Evolutionary conservation across 2,329 filamentous ascomycete species (phyloP).

Genomic region (Aspergillus sergii): DNA sequence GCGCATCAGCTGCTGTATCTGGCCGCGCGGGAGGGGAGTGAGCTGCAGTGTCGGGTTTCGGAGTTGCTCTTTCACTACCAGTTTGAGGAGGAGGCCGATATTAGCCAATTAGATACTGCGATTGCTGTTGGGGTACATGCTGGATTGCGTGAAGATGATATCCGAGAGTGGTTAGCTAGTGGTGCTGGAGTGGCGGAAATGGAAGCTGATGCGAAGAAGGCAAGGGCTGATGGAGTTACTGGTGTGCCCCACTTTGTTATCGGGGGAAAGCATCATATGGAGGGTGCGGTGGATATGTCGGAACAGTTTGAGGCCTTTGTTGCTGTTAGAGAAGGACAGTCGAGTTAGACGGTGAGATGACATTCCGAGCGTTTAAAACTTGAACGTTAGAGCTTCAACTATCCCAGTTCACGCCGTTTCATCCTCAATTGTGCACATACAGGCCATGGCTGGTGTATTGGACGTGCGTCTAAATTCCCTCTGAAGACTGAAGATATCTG

Average conservation of each 20-base stretch:
- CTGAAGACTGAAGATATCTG: no score
- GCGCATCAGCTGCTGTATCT: conserved; percentile 21
- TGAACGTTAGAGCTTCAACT: not conserved
- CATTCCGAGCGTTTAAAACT: not conserved
- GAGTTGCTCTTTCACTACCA: conserved; percentile 23
- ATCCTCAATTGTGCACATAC: not conserved
- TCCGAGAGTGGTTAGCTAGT: conserved; percentile 16
- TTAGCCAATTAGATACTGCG: conserved; percentile 16
- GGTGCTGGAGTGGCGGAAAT: conserved; percentile 12
- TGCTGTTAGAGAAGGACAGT: conserved; percentile 3
- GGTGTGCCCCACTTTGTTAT: conserved; percentile 25
- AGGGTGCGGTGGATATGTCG: conserved; percentile 20
- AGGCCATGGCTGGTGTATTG: not conserved
- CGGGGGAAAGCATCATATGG: conserved; percentile 13
- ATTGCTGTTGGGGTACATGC: conserved; percentile 13
- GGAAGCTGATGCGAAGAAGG: conserved; percentile 13
- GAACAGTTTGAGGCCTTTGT: conserved; percentile 24
- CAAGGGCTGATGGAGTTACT: conserved; percentile 10
- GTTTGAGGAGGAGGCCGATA: conserved; percentile 24
- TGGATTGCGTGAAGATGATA: conserved; percentile 12
- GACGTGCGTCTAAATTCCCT: not conserved
- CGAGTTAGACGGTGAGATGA: not conserved
- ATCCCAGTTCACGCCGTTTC: not conserved
- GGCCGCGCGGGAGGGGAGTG: not conserved
- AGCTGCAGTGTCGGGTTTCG: conserved; percentile 13